These are phyloP conservation scores for Leishmania aethiopica DNA, from an alignment of 208 protist species.

Conservation along the genomic window DNA sequence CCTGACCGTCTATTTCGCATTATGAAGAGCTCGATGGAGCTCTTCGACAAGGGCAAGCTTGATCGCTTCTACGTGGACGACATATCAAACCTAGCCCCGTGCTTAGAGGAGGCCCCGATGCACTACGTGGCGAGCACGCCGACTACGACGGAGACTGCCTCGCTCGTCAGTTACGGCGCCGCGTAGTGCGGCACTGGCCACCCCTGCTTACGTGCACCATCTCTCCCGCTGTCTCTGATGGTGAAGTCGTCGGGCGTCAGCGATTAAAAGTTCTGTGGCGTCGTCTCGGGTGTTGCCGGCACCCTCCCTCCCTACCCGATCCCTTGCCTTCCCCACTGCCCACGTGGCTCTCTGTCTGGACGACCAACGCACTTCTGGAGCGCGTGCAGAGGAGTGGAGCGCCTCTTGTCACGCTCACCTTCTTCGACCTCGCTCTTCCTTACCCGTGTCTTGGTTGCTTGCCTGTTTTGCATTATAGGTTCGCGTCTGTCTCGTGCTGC, in stretches of 20 bases:
- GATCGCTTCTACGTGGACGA: constrained; percentile 73
- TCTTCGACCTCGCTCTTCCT: background rate
- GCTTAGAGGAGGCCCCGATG: constrained; percentile 27
- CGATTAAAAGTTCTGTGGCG: background rate
- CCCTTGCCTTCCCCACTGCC: background rate
- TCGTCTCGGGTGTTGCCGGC: background rate
- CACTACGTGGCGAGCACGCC: constrained; percentile 17
- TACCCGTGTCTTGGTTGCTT: background rate
- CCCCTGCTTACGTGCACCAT: background rate
- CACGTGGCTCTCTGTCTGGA: background rate
- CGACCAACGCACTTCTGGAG: background rate
- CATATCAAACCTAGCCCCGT: constrained; percentile 2
- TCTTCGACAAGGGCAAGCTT: constrained; percentile 63
- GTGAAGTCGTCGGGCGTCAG: background rate
- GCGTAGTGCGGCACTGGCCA: background rate
- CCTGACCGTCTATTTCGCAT: constrained; percentile 76
- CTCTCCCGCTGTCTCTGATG: background rate
- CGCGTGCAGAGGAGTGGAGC: background rate
- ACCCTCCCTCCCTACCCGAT: background rate
- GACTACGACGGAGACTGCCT: background rate
- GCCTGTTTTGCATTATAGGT: background rate
- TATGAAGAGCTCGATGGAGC: constrained; percentile 38
- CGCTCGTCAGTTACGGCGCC: constrained; percentile 1
- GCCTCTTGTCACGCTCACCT: background rate
- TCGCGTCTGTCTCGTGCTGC: background rate